Base-by-base conservation (phyloP, 2,329 filamentous ascomycete genomes). In the Drechslerella stenobrocha region DNA sequence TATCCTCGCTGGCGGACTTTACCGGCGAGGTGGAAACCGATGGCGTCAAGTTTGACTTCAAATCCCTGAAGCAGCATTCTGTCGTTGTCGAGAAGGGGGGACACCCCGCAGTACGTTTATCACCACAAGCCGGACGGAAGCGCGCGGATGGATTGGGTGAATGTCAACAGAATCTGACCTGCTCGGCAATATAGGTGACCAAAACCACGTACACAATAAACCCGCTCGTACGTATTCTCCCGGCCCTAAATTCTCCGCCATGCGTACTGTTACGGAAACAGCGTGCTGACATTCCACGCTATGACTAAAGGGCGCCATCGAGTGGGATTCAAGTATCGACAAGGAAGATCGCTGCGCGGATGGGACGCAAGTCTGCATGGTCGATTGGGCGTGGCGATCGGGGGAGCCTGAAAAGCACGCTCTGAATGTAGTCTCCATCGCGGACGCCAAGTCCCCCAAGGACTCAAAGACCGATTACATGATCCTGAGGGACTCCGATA, bases 341-440 rank as follows among this genome's bases (percentile, higher is more conserved):
- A 80, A 81, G 71, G 76, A 80, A 3, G 79, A 85, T 34, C 79
- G 86, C 73, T 95, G 90, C 74, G 85, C 84, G 0, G 81, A 82
- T 46, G 86, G 85, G 37, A 85, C 88, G 1, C 81, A 86, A 89
- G 89, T 92, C 37, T 96, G 91, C 77, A 89, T 82, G 7, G 26
- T 60, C 44, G 35, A 35, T 13, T 26, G 55, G 18, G 7, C 37
- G 13, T 72, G 91, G 92, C 1, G 73, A 96, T 8, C 42, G 18
- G 55, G 44, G 18, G 46, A 67, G 11, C 42, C 50, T 18, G 63
- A 67, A 13, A 26, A 53, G 15, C n/a, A 34, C n/a, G 13, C 24
- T 34, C 28, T 34, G 7, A 15, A 46, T 15, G 22, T 55, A n/a
- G 51, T 67, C 20, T 13, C 55, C 40, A 40, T 53, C 23, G 55